phyloP scores from a whole-genome alignment of 2,329 filamentous ascomycete species.

The Graphilbum sp. region DNA sequence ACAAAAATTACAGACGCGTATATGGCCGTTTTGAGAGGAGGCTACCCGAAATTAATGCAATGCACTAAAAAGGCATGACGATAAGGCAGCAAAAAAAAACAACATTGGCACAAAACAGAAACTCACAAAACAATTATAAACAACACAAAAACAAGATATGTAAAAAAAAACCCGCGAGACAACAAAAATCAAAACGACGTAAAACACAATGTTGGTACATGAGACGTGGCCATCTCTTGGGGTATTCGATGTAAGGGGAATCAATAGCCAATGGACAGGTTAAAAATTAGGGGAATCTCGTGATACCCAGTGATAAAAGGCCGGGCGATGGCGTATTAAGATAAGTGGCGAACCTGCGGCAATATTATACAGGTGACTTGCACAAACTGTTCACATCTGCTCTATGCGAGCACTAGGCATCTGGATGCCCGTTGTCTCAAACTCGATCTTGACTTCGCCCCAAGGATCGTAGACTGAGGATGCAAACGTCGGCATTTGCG shows the following conservation, averaged over 20 bases:
- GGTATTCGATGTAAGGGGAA: constrained; percentile 2
- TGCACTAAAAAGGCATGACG: not conserved
- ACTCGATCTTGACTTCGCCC: constrained; percentile 35
- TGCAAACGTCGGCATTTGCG: constrained; percentile 32
- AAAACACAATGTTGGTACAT: constrained; percentile 4
- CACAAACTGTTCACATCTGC: constrained; percentile 30
- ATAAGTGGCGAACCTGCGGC: too few species aligned
- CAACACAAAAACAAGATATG: not conserved
- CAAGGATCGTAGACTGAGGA: constrained; percentile 39
- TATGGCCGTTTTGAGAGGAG: not conserved
- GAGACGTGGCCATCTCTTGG: constrained; percentile 1
- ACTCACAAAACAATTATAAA: not conserved
- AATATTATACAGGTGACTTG: not conserved
- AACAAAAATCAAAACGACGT: not conserved
- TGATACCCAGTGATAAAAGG: too few species aligned
- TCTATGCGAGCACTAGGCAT: constrained; percentile 43
- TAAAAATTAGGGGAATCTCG: too few species aligned
- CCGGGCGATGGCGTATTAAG: too few species aligned
- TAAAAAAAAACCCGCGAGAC: not conserved
- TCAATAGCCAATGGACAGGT: not conserved
- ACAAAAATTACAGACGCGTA: not conserved
- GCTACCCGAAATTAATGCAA: not conserved
- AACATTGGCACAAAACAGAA: not conserved
- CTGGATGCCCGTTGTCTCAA: constrained; percentile 39
- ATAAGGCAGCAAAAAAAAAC: not conserved